These are phyloP conservation scores for Yamadazyma diospyri DNA, from an alignment of 1,139 yeast species.

Conservation along the genomic window DNA sequence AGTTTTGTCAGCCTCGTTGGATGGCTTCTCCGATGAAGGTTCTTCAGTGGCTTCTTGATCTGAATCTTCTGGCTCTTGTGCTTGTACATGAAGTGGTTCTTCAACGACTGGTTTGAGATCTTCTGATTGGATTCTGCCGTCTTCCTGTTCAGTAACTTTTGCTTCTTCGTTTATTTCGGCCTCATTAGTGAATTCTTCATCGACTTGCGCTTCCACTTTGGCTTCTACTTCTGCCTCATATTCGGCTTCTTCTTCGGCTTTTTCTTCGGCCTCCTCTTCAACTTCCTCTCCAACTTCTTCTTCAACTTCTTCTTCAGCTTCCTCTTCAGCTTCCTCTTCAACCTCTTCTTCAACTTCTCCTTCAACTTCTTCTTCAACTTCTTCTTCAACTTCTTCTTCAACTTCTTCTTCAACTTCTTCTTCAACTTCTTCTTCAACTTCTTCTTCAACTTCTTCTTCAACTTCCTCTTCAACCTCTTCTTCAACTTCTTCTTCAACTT, in stretches of 20 bases:
- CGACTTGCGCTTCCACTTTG: conserved; percentile 4
- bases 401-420: conserved; percentile 8
- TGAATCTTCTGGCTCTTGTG: no score
- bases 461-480: conserved; percentile 5
- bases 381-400: conserved; percentile 7
- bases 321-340: conserved; percentile 3
- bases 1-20: no score
- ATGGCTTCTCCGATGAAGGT: no score
- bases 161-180: conserved; percentile 6
- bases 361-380: conserved; percentile 6
- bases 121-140: background rate
- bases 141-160: conserved; percentile 7
- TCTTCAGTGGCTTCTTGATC: no score
- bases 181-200: conserved; percentile 5
- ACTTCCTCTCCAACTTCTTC: conserved; percentile 6
- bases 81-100: no score
- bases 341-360: conserved; percentile 5
- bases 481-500: conserved; percentile 6
- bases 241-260: conserved; percentile 6
- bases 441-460: conserved; percentile 7
- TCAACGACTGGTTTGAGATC: conserved; percentile 1
- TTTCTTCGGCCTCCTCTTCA: conserved; percentile 5
- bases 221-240: conserved; percentile 2
- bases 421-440: conserved; percentile 5
- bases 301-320: conserved; percentile 3